These are phyloP conservation scores for Elsinoe fawcettii DNA, from an alignment of 2,329 filamentous ascomycete genomes.

Conservation along the genomic window DNA sequence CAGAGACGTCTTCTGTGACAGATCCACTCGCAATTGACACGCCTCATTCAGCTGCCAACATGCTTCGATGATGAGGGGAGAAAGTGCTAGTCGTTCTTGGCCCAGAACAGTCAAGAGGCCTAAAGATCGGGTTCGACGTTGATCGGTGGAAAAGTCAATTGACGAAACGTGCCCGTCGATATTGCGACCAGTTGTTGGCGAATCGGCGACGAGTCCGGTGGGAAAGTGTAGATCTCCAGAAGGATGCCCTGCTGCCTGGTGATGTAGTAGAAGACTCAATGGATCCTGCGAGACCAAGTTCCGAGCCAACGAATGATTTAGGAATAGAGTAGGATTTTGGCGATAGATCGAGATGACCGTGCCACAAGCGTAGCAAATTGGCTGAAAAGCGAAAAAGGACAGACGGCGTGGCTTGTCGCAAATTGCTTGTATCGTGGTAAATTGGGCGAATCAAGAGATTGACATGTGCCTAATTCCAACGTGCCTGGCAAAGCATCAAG, in stretches of 20 bases:
- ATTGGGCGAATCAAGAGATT: conserved; percentile 11
- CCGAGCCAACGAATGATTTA: background rate
- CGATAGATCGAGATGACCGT: background rate
- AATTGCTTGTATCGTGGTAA: conserved; percentile 9
- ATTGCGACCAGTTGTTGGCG: background rate
- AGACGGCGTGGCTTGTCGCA: background rate
- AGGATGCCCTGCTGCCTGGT: background rate
- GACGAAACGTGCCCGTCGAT: background rate
- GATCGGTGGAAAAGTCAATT: conserved; percentile 1
- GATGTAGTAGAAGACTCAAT: background rate
- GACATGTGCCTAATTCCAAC: conserved; percentile 10
- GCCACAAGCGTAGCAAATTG: background rate
- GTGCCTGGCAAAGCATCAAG: background rate
- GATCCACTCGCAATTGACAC: background rate
- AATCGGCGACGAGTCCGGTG: background rate
- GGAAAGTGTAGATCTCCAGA: background rate
- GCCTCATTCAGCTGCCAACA: conserved; percentile 1
- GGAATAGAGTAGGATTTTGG: background rate
- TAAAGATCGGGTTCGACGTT: conserved; percentile 6
- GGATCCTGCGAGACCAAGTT: background rate
- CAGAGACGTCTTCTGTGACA: background rate
- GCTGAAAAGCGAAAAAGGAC: too few relatives aligned
- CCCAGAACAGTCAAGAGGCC: background rate
- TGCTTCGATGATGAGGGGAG: background rate
- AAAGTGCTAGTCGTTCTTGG: background rate